Conservation (phyloP, 768 basidiomycete genomes). For the Tylopilus vinaceipallidus region DNA sequence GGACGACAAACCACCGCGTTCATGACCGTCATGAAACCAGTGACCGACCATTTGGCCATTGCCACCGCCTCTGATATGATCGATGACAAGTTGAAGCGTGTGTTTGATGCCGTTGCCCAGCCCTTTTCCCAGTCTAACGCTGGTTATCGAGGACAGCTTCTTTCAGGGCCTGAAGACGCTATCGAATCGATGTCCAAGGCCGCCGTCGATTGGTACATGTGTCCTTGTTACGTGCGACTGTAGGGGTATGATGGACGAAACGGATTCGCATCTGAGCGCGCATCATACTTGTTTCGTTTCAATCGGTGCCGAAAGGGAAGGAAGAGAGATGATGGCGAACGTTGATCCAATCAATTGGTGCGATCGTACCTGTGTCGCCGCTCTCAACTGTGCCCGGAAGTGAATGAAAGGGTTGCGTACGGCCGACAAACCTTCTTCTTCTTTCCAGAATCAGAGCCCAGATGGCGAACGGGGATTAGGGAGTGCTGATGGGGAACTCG, state of each 20-base stretch:
- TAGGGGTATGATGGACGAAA: background rate
- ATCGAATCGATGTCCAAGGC: background rate
- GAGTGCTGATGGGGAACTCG: conserved; percentile 8
- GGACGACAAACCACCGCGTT: no score
- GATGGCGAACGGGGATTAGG: conserved; percentile 9
- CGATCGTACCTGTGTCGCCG: background rate
- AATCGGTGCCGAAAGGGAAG: conserved; percentile 16
- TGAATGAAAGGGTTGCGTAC: conserved; percentile 8
- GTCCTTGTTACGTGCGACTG: conserved; percentile 10
- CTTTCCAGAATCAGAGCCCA: background rate
- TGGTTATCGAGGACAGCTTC: background rate
- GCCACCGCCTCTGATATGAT: background rate
- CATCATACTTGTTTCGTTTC: background rate
- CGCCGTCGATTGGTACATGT: background rate
- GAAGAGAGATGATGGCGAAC: conserved; percentile 5
- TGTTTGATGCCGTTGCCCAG: background rate
- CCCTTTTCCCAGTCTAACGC: background rate
- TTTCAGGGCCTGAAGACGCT: background rate
- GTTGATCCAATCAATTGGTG: conserved; percentile 12
- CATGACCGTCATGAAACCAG: no score
- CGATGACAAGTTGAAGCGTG: background rate
- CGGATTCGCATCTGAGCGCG: background rate
- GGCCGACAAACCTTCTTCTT: conserved; percentile 3
- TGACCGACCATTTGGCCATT: background rate
- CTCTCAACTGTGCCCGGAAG: background rate